Percentiles rank a stretch among this genome's conserved stretches.
Evolutionary conservation across 306 rosid genomes (phyloP).

Genomic region (Inga leiocalycina): DNA sequence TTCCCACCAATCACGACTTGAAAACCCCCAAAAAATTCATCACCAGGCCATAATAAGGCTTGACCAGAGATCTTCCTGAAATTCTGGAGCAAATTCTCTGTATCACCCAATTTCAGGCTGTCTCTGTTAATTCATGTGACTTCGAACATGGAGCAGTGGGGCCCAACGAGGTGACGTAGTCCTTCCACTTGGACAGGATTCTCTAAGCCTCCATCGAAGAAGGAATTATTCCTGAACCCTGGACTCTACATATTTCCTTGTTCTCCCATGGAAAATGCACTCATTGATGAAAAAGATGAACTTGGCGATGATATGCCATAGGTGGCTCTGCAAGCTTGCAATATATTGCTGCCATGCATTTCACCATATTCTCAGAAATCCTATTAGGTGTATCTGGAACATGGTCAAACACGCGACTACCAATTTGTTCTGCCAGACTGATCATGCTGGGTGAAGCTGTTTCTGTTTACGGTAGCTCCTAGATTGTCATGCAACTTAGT

Average conservation of each 20-base stretch:
- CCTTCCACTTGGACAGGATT: conserved; percentile 92
- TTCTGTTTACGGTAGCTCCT: conserved; percentile 12
- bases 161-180: conserved; percentile 70
- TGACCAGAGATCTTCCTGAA: conserved; percentile 55
- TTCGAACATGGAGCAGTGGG: conserved; percentile 94
- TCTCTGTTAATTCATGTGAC: conserved; percentile 85
- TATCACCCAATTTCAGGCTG: conserved; percentile 63
- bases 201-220: conserved; percentile 71
- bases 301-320: conserved; percentile 72
- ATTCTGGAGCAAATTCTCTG: conserved; percentile 73
- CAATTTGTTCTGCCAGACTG: conserved; percentile 91
- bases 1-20: conserved; percentile 19
- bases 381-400: conserved; percentile 73
- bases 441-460: conserved; percentile 62
- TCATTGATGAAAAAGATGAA: conserved; percentile 69
- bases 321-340: conserved; percentile 86
- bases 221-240: conserved; percentile 60
- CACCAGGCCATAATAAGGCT: background rate
- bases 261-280: conserved; percentile 72
- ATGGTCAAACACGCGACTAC: conserved; percentile 71
- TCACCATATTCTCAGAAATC: conserved; percentile 91
- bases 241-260: conserved; percentile 85
- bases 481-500: too few relatives aligned
- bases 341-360: conserved; percentile 80
- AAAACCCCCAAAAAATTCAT: background rate